These are phyloP conservation scores for Sherardia arvensis DNA, from an alignment of 257 asterid genomes.

Conservation along the genomic window DNA sequence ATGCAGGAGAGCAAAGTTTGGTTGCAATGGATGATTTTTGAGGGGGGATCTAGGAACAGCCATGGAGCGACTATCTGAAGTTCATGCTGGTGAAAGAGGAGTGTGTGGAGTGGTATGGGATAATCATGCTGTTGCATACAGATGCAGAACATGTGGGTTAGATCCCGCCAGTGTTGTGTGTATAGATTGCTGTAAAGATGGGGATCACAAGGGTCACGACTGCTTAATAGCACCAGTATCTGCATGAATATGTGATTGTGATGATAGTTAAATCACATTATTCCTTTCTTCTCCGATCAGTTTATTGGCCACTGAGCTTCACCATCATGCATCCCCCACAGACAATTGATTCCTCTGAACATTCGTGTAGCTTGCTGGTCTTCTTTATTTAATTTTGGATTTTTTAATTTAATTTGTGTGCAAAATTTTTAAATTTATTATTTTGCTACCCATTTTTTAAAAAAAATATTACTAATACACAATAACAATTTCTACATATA, in stretches of 20 bases:
- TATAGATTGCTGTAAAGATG: slow-evolving; percentile 83
- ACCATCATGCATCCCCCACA: no score
- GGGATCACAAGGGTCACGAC: slow-evolving; percentile 86
- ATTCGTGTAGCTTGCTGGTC: no score
- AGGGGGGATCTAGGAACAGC: slow-evolving; percentile 55
- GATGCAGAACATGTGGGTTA: slow-evolving; percentile 82
- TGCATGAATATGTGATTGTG: slow-evolving; percentile 98
- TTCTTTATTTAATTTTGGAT: no score
- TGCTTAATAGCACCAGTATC: slow-evolving; percentile 72
- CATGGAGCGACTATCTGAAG: slow-evolving; percentile 41
- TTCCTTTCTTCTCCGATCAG: no score
- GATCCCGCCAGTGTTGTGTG: slow-evolving; percentile 97
- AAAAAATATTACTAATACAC: no score
- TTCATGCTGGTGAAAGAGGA: slow-evolving; percentile 59
- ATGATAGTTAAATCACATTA: no score
- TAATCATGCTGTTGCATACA: slow-evolving; percentile 68
- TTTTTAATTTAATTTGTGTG: no score
- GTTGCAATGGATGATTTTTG: slow-evolving; percentile 94
- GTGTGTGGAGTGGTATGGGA: slow-evolving; percentile 98
- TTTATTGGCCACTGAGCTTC: no score
- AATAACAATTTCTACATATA: no score
- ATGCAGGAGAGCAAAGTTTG: slow-evolving; percentile 55
- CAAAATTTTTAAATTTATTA: no score
- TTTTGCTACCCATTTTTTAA: no score
- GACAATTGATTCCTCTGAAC: no score